Percentiles rank a stretch among this genome's conserved stretches.
phyloP scores from a whole-genome alignment of 1,284 basidiomycete species.

The Sutorius eximius region DNA sequence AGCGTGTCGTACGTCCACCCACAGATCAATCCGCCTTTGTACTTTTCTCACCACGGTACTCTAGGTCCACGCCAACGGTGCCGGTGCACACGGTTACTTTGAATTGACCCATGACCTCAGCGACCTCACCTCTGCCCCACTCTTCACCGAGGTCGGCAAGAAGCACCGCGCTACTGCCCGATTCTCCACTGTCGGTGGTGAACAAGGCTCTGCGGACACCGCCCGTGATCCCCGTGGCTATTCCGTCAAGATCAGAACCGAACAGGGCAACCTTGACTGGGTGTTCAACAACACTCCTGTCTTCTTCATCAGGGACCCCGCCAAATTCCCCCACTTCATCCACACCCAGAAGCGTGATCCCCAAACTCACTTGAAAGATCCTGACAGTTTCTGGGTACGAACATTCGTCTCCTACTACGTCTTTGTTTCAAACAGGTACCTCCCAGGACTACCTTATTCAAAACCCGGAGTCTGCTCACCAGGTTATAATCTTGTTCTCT shows the following conservation, averaged over 20 bases:
- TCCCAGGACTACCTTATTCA: slow-evolving; percentile 83
- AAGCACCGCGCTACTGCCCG: slow-evolving; percentile 73
- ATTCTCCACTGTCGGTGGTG: slow-evolving; percentile 89
- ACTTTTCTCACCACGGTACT: slow-evolving; percentile 8
- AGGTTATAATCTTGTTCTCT: slow-evolving; percentile 86
- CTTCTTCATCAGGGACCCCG: slow-evolving; percentile 84
- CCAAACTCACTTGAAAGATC: slow-evolving; percentile 83
- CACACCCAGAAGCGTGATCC: slow-evolving; percentile 94
- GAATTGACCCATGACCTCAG: slow-evolving; percentile 81
- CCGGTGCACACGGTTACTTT: slow-evolving; percentile 92
- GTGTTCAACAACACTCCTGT: slow-evolving; percentile 92
- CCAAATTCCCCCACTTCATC: slow-evolving; percentile 91
- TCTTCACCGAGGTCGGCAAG: slow-evolving; percentile 73
- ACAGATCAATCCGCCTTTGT: neutral
- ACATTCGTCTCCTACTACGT: neutral
- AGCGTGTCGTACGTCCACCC: slow-evolving; percentile 70
- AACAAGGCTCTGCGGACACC: slow-evolving; percentile 85
- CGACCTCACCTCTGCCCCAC: slow-evolving; percentile 73
- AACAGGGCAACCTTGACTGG: slow-evolving; percentile 89
- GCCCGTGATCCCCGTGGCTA: slow-evolving; percentile 94
- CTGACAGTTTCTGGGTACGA: slow-evolving; percentile 79
- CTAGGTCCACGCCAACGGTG: slow-evolving; percentile 81
- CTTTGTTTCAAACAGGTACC: neutral
- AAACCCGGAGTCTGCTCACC: slow-evolving; percentile 91
- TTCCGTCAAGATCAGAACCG: slow-evolving; percentile 86